Conservation (phyloP, 805 yeast genomes). For the Candida tallmaniae region DNA sequence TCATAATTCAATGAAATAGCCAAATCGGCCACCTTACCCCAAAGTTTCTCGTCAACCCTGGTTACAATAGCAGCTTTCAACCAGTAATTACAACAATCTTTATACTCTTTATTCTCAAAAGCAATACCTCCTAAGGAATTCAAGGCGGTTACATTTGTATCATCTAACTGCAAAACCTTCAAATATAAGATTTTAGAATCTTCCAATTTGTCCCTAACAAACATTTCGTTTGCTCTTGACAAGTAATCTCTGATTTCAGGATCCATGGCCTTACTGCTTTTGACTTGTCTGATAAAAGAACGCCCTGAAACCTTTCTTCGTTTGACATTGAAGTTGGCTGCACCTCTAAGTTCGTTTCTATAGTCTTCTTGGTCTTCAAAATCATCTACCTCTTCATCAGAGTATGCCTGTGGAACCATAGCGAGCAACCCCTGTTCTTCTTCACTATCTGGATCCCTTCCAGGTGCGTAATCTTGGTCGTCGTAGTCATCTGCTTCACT, state of each 20-base stretch:
- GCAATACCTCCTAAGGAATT: constrained; percentile 85
- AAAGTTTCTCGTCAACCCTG: constrained; percentile 69
- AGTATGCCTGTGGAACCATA: background rate
- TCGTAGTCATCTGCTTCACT: no score
- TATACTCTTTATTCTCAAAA: constrained; percentile 56
- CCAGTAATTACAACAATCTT: constrained; percentile 80
- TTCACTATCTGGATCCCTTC: background rate
- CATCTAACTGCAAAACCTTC: constrained; percentile 74
- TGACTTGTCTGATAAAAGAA: constrained; percentile 32
- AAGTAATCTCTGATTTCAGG: constrained; percentile 69
- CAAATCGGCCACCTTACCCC: constrained; percentile 72
- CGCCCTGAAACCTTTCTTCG: constrained; percentile 29
- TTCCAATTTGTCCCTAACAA: constrained; percentile 58
- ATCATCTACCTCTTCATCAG: background rate
- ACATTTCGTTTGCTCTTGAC: constrained; percentile 76
- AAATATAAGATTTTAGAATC: constrained; percentile 56
- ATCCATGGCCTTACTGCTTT: constrained; percentile 43
- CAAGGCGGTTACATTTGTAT: constrained; percentile 77
- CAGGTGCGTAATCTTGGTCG: background rate
- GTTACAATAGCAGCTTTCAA: constrained; percentile 73
- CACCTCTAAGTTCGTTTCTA: constrained; percentile 58
- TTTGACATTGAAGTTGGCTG: constrained; percentile 55
- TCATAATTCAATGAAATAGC: constrained; percentile 61
- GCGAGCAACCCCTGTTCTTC: background rate
- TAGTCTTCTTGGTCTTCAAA: constrained; percentile 2